Evolutionary conservation across 345 rosid genomes (phyloP).

Genomic region (Camelina laxa): DNA sequence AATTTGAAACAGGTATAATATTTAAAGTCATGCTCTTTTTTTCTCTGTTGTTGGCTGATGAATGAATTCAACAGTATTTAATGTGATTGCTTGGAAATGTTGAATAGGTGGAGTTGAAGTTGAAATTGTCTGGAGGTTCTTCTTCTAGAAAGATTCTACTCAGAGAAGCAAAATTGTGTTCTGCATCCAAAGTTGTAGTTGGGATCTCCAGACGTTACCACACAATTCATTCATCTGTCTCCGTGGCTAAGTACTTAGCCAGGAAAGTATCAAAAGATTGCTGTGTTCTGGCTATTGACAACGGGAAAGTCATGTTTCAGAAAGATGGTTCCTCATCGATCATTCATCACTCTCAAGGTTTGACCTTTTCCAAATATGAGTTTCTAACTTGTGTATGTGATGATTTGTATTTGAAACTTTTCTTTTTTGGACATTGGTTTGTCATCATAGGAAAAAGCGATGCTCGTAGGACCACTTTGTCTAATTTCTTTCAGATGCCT

Average conservation of each 20-base stretch:
- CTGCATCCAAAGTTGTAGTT: conserved; percentile 67
- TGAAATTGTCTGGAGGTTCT: conserved; percentile 74
- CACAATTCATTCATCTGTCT: conserved; percentile 61
- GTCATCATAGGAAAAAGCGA: conserved; percentile 54
- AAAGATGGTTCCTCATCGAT: conserved; percentile 57
- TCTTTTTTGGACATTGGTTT: conserved; percentile 11
- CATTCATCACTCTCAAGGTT: conserved; percentile 54
- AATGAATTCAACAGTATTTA: neutral
- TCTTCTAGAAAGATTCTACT: conserved; percentile 66
- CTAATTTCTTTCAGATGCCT: conserved; percentile 59
- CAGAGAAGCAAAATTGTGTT: conserved; percentile 69
- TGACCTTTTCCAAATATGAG: neutral
- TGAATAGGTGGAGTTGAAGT: conserved; percentile 85
- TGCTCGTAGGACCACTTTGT: conserved; percentile 51
- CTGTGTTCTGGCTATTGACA: conserved; percentile 71
- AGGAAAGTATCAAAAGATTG: conserved; percentile 64
- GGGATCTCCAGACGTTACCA: conserved; percentile 59
- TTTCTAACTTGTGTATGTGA: conserved; percentile 11
- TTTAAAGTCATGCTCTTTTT: neutral
- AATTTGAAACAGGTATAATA: conserved; percentile 77
- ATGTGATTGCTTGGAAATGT: conserved; percentile 9
- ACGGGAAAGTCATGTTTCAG: conserved; percentile 73
- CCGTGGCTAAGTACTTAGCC: conserved; percentile 90
- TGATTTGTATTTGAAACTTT: conserved; percentile 4
- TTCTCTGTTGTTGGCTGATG: conserved; percentile 1